Base-by-base conservation (phyloP, 768 basidiomycete genomes). In the Lactarius sanguifluus region DNA sequence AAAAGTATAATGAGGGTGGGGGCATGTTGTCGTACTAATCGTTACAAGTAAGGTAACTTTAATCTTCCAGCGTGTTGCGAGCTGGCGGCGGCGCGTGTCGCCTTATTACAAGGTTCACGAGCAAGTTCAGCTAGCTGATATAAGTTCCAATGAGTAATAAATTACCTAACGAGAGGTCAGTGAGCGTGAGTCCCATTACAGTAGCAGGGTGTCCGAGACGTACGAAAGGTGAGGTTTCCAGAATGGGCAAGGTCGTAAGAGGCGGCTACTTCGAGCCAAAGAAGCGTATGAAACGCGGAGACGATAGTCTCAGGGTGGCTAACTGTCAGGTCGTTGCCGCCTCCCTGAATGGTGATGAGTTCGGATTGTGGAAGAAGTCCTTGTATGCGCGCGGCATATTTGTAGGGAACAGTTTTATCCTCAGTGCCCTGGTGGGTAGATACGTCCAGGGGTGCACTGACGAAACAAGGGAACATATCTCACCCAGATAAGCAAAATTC, bases 401-500 rank as follows among this genome's bases (percentile, higher is more conserved):
- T 81, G 38, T 82, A 81, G 8, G 81, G 80, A 5, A 88, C 86
- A 0, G 85, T 85, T 9, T 72, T 76, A 71, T 88, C 87, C 28
- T 79, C 76, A 15, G 86, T 88, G n/a, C 86, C 86, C 84, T 86
- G 65, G 28, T 30, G 36, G 9, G 5, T 20, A 43, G 47, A 45
- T 38, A 47, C 12, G 28, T 63, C 47, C 23, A 43, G 41, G 18
- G 10, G 23, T 43, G 54, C 30, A 10, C 38, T 36, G 23, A 30
- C 3, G 32, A 20, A 61, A 43, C 16, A 25, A n/a, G 10, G 18
- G 36, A 30, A 54, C n/a, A 52, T 38, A 59, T 34, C 83, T 34
- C 70, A 86, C 89, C 74, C 90, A 89, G 36, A 91, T 78, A n/a
- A 91, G 75, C 43, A 91, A 77, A 7, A 88, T 83, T 30, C 80